phyloP scores from a whole-genome alignment of 148 eudicot species.

The Gaultheria prostrata region DNA sequence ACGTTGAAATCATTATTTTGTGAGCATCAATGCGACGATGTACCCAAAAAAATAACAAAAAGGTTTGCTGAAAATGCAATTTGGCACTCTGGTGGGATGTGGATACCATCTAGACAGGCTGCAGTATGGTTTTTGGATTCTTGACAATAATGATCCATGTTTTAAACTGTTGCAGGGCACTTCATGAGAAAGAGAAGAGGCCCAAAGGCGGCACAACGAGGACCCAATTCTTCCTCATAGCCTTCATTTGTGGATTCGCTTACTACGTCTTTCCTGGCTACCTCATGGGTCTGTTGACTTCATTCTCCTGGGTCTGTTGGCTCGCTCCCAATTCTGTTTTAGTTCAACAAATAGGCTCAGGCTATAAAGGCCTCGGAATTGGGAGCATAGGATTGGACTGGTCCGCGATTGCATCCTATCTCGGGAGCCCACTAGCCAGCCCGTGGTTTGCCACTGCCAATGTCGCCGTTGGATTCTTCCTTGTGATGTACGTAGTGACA shows the following conservation, averaged over 20 bases:
- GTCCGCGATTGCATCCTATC: slow-evolving; percentile 51
- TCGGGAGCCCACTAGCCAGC: slow-evolving; percentile 70
- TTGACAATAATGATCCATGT: background rate
- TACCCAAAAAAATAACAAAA: background rate
- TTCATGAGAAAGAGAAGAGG: slow-evolving; percentile 65
- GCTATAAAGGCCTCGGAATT: slow-evolving; percentile 49
- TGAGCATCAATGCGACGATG: background rate
- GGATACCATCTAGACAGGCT: too few relatives aligned
- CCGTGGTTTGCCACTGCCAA: slow-evolving; percentile 83
- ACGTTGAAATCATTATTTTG: background rate
- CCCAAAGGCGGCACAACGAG: slow-evolving; percentile 40
- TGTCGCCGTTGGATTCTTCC: slow-evolving; percentile 40
- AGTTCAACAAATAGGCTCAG: slow-evolving; percentile 65
- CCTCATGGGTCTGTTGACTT: slow-evolving; percentile 39
- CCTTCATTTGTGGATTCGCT: slow-evolving; percentile 38
- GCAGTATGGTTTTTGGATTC: background rate
- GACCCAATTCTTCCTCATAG: slow-evolving; percentile 61
- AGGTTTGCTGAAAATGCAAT: too few relatives aligned
- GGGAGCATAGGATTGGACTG: slow-evolving; percentile 62
- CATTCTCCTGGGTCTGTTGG: slow-evolving; percentile 78
- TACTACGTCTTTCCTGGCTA: slow-evolving; percentile 53
- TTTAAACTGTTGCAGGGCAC: slow-evolving; percentile 43
- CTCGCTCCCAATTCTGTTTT: slow-evolving; percentile 42
- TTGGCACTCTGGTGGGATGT: too few relatives aligned
- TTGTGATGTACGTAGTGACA: slow-evolving; percentile 51